Evolutionary conservation across 257 asterid species (phyloP).

Genomic region (Solanum pinnatisectum): DNA sequence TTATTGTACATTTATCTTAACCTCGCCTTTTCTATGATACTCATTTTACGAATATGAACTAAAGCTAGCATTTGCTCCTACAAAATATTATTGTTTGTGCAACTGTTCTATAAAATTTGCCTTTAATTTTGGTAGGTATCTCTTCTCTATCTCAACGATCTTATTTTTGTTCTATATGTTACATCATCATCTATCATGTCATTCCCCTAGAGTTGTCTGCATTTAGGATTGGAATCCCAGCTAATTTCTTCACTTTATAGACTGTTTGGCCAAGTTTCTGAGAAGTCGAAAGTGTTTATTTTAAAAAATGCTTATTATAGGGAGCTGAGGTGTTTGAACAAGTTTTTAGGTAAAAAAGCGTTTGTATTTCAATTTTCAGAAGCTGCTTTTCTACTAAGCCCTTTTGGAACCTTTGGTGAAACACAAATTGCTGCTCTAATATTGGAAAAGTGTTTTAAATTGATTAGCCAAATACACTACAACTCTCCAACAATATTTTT

Average conservation of each 20-base stretch:
- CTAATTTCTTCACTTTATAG: neutral
- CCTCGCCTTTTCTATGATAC: neutral
- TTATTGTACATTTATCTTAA: neutral
- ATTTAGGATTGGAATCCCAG: neutral
- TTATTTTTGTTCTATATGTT: neutral
- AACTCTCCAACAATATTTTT: neutral
- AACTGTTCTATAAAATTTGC: neutral
- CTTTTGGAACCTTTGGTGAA: neutral
- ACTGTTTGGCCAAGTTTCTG: neutral
- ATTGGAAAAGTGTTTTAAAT: neutral
- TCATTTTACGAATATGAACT: neutral
- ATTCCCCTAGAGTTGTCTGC: neutral
- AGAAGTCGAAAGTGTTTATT: neutral
- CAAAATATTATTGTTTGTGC: neutral
- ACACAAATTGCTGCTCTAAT: neutral
- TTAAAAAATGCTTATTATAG: neutral
- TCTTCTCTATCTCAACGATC: neutral
- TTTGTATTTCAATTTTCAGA: neutral
- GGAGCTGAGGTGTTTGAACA: neutral
- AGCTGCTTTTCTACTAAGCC: neutral
- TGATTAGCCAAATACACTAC: neutral
- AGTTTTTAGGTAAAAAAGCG: neutral
- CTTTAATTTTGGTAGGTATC: neutral
- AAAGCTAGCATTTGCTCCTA: neutral
- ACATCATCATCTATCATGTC: neutral